Base-by-base conservation (phyloP, 331 rosid species). In the Dryas integrifolia region DNA sequence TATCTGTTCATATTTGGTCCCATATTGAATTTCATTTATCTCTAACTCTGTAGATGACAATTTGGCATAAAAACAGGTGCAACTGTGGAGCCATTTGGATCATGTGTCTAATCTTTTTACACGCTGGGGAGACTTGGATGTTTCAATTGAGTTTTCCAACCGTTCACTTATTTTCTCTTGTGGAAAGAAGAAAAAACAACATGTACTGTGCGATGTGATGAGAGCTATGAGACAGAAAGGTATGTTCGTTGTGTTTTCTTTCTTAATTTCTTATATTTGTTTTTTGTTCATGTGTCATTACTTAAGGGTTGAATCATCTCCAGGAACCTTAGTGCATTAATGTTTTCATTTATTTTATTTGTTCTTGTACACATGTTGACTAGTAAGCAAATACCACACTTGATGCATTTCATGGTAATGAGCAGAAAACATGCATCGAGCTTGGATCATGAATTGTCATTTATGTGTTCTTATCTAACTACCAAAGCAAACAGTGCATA, bases 71-170 rank as follows among this genome's bases (percentile, higher is more conserved):
- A 63, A 87, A 65, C 90, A 94, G 97, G 98, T 73, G 96, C 98
- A 76, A 86, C 82, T 50, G 88, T 94, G 67, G 96, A 91, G 76
- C 96, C 97, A 21, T 94, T 82, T 85, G 98, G 98, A 41, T 94
- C 97, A 44, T 91, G 92, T 84, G 47, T 91, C 97, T n/a, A 77
- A 79, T 76, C 92, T 91, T 61, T 94, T 89, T 77, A 80, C 96
- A 2, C 80, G 85, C n/a, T 89, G 92, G 96, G 92, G 90, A 69
- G 98, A 94, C 81, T 80, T 94, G 92, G 98, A 94, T 82, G 77
- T 94, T 80, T 89, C 98, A 7, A 67, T 91, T 43, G 89, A 89
- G 43, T 74, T 94, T 66, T 16, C 78, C 64, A 85, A 78, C 72
- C 88, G 92, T 80, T 80, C 88, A 48, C 82, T 69, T 67, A 80